Evolutionary conservation across 106 monocot species (phyloP).

Genomic region (Narthecium ossifragum): DNA sequence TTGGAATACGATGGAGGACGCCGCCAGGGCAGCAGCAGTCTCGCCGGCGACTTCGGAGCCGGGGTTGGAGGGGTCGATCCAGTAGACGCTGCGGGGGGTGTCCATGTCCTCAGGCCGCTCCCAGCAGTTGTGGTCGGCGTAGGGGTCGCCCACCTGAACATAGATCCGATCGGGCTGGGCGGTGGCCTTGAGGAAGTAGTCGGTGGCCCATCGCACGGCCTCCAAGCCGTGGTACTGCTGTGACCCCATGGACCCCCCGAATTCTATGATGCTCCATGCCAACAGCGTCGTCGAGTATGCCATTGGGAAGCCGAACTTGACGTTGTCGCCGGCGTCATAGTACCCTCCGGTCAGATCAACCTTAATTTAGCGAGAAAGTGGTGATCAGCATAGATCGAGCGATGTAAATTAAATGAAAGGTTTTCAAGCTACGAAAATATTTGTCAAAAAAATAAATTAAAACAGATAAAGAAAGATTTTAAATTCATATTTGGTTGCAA

Average conservation of each 20-base stretch:
- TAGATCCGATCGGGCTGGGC: not conserved
- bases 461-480: too few species aligned
- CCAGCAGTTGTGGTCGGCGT: slow-evolving; percentile 18
- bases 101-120: slow-evolving; percentile 23
- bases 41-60: slow-evolving; percentile 15
- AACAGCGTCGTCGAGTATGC: slow-evolving; percentile 11
- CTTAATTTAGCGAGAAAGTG: too few species aligned
- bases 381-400: too few species aligned
- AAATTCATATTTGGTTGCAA: too few species aligned
- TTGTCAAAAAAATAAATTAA: too few species aligned
- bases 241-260: slow-evolving; percentile 8
- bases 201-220: slow-evolving; percentile 20
- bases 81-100: not conserved
- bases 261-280: slow-evolving; percentile 23
- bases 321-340: slow-evolving; percentile 10
- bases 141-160: slow-evolving; percentile 2
- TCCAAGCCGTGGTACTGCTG: slow-evolving; percentile 5
- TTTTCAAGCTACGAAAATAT: too few species aligned
- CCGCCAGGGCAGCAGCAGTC: slow-evolving; percentile 10
- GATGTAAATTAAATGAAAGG: too few species aligned
- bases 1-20: slow-evolving; percentile 9
- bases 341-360: slow-evolving; percentile 1
- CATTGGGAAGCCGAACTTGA: slow-evolving; percentile 4
- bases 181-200: slow-evolving; percentile 7
- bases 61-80: not conserved